phyloP scores from a whole-genome alignment of 1,284 basidiomycete species.

The Ganoderma sinense region DNA sequence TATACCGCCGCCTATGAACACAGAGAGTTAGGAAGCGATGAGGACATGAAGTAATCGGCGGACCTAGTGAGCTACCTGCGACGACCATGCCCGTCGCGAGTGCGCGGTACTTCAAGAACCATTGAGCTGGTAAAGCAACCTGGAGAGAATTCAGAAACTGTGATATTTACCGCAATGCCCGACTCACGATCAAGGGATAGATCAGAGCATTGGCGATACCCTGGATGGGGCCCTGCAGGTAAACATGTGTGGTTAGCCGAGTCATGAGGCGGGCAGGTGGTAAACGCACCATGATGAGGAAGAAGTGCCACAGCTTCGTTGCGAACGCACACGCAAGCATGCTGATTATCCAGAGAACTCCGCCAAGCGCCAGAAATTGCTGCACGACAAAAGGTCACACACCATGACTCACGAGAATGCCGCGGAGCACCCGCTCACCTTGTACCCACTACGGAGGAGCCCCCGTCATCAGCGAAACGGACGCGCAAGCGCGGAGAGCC shows the following conservation, averaged over 20 bases:
- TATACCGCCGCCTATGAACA: conserved; percentile 32
- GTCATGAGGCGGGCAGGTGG: background rate
- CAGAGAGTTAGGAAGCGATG: background rate
- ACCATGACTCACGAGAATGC: background rate
- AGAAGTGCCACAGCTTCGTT: conserved; percentile 34
- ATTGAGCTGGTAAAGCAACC: conserved; percentile 32
- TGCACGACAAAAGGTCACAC: conserved; percentile 18
- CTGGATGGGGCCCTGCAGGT: conserved; percentile 26
- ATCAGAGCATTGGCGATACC: conserved; percentile 27
- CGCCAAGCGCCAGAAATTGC: conserved; percentile 30
- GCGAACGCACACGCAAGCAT: conserved; percentile 29
- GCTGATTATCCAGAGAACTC: conserved; percentile 28
- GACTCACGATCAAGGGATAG: conserved; percentile 29
- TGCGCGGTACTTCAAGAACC: conserved; percentile 32
- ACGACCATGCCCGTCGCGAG: conserved; percentile 32
- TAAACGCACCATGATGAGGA: conserved; percentile 28
- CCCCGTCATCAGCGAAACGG: conserved; percentile 3
- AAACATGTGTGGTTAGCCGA: background rate
- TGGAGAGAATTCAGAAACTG: background rate
- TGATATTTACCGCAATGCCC: too few species aligned
- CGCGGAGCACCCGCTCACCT: conserved; percentile 13
- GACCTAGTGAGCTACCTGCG: conserved; percentile 31
- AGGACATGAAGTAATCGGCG: background rate
- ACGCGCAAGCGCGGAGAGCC: background rate
- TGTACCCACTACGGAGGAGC: conserved; percentile 24